These are phyloP conservation scores for Atkinsonella texensis DNA, from an alignment of 2,329 filamentous ascomycete species.

Conservation along the genomic window DNA sequence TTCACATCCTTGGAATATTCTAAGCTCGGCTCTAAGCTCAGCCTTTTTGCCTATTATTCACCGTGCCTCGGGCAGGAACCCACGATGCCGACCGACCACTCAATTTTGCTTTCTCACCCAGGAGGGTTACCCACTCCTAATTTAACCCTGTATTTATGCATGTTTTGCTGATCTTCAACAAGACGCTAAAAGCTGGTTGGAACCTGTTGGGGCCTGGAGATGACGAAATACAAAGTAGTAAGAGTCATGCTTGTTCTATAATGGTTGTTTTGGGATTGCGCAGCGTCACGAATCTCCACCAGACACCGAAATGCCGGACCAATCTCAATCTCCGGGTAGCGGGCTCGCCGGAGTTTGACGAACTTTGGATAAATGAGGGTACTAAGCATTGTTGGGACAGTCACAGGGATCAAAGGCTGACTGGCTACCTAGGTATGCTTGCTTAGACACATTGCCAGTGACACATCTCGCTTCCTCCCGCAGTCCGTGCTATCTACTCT, in stretches of 20 bases:
- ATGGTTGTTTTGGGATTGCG: background rate
- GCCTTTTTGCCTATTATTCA: conserved; percentile 1
- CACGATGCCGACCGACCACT: background rate
- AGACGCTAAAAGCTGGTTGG: background rate
- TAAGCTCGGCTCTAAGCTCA: too few species aligned
- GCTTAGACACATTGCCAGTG: background rate
- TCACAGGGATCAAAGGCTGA: too few species aligned
- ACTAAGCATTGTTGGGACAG: background rate
- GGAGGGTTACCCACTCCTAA: background rate
- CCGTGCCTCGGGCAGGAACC: conserved; percentile 5
- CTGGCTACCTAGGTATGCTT: too few species aligned
- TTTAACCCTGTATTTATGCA: background rate
- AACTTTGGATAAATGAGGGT: background rate
- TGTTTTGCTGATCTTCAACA: background rate
- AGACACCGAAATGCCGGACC: background rate
- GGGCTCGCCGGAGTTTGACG: background rate
- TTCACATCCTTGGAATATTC: background rate
- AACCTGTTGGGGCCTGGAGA: background rate
- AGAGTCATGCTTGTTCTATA: background rate
- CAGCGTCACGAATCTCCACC: background rate
- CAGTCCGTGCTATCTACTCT: too few species aligned
- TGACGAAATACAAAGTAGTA: background rate
- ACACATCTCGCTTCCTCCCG: too few species aligned
- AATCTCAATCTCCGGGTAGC: background rate
- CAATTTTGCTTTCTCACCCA: background rate